These are phyloP conservation scores for Lipomyces kockii DNA, from an alignment of 805 yeast species.

Conservation along the genomic window DNA sequence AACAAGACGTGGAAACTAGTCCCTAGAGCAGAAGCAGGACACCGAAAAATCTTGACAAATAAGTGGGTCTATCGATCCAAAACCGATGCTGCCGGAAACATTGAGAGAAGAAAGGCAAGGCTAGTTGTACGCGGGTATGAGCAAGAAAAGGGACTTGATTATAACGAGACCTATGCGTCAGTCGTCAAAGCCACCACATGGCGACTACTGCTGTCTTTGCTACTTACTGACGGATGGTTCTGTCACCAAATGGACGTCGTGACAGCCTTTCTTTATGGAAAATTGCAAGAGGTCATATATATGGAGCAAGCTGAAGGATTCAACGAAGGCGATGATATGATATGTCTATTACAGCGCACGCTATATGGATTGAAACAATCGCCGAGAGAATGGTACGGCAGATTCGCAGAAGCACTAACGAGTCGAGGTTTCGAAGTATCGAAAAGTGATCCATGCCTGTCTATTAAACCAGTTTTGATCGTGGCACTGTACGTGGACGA, in stretches of 20 bases:
- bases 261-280: not conserved
- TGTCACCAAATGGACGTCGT: not conserved
- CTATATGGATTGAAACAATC: not conserved
- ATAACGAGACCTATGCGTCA: not conserved
- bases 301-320: not conserved
- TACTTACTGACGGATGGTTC: not conserved
- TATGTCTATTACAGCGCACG: not conserved
- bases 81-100: not conserved
- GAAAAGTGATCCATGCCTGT: not conserved
- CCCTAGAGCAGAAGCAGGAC: not conserved
- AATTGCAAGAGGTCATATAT: not conserved
- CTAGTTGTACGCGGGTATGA: not conserved
- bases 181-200: not conserved
- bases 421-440: not conserved
- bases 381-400: not conserved
- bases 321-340: not conserved
- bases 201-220: not conserved
- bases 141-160: not conserved
- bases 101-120: not conserved
- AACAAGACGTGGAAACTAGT: not conserved
- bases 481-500: not conserved
- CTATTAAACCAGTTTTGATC: not conserved
- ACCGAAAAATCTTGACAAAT: not conserved
- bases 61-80: not conserved
- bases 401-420: not conserved